phyloP scores from a whole-genome alignment of 2,329 filamentous ascomycete species.

The Nigrograna mackinnonii region DNA sequence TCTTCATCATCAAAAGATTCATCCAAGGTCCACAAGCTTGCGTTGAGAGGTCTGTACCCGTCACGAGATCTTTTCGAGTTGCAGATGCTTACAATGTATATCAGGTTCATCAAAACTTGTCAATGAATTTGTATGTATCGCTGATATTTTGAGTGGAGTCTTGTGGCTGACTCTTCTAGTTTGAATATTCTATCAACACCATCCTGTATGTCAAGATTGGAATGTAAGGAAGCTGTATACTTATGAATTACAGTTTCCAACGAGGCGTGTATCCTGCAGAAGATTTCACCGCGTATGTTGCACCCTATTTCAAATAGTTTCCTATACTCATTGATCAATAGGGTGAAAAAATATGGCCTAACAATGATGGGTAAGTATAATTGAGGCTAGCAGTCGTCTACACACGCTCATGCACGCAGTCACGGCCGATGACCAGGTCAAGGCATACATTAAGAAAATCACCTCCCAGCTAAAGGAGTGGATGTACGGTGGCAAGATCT shows the following conservation, averaged over 20 bases:
- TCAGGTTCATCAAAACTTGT: slow-evolving; percentile 79
- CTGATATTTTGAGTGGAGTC: too few relatives aligned
- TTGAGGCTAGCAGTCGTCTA: neutral
- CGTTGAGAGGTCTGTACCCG: slow-evolving; percentile 81
- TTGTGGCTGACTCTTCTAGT: too few relatives aligned
- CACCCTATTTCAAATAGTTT: neutral
- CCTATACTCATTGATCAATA: slow-evolving; percentile 28
- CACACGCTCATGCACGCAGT: slow-evolving; percentile 54
- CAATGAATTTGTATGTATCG: slow-evolving; percentile 94
- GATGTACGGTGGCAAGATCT: slow-evolving; percentile 97
- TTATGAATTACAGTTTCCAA: slow-evolving; percentile 69
- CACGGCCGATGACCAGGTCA: slow-evolving; percentile 95
- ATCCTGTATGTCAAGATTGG: slow-evolving; percentile 66
- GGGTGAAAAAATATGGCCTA: slow-evolving; percentile 98
- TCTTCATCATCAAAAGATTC: slow-evolving; percentile 62
- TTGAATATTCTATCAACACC: slow-evolving; percentile 97
- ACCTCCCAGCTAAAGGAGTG: slow-evolving; percentile 97
- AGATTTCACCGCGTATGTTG: slow-evolving; percentile 84
- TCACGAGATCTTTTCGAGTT: too few relatives aligned
- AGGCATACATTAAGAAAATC: slow-evolving; percentile 99
- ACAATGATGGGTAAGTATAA: slow-evolving; percentile 79
- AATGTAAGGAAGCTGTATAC: slow-evolving; percentile 2
- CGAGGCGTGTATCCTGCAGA: slow-evolving; percentile 84
- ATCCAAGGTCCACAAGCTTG: slow-evolving; percentile 92
- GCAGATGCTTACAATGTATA: slow-evolving; percentile 3